Base-by-base conservation (phyloP, 495 filamentous ascomycete species). In the Lophiotrema nucula region DNA sequence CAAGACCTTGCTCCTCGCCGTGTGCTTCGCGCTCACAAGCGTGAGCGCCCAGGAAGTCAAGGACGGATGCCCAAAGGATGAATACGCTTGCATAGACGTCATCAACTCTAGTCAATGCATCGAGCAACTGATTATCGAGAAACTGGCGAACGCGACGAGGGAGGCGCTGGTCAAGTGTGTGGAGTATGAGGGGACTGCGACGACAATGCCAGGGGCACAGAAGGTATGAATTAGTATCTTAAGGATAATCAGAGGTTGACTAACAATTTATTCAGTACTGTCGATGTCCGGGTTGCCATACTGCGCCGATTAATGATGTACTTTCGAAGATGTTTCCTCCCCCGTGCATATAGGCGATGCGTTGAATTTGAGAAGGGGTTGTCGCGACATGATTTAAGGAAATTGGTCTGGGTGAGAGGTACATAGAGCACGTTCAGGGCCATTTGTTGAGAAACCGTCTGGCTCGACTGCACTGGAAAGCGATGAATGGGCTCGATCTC, bases 51-150 rank as follows among this genome's bases (percentile, higher is more conserved):
- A 64, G 25, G 46, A 24, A 45, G 11, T 49, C n/a, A 2, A 56
- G 42, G 69, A 70, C 47, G 47, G 35, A 18, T 73, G 70, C 61
- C 67, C 70, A 13, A 70, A 68, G 35, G 48, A 61, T 47, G 67
- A 73, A 23, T 56, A 66, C 44, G 70, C 70, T 0, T 73, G 70
- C 43, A 47, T 67, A 15, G 69, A 73, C 57, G 53, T 73, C 2
- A 73, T 73, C 15, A 71, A 71, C 63, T 62, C 58, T 2, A 68
- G 65, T 47, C 69, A 70, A 46, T 73, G 70, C 42, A 53, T 73
- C 27, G 69, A 64, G 53, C 67, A 71, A 38, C 3, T 71, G n/a
- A 46, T 72, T 23, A 33, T 69, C 22, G 68, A 72, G 13, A 39
- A 67, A 19, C 46, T 19, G 0, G 21, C 48, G 18, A 42, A 53